Conservation (phyloP, 768 basidiomycete species). For the Hygrocybe coccinea region DNA sequence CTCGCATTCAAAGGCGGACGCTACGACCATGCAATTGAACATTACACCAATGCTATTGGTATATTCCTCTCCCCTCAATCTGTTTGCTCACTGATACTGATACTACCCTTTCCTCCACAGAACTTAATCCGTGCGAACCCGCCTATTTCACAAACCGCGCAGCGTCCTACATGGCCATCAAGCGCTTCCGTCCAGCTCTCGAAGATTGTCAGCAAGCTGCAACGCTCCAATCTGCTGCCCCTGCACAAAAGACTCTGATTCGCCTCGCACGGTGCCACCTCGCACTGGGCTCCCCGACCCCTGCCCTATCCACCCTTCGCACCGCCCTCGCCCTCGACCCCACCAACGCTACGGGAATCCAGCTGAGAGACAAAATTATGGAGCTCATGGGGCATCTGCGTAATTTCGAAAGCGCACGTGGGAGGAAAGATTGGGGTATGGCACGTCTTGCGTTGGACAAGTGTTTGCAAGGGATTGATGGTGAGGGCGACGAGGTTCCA, state of each 20-base stretch:
- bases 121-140: conserved; percentile 60
- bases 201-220: conserved; percentile 76
- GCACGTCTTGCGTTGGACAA: conserved; percentile 77
- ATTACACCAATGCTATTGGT: conserved; percentile 76
- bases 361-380: conserved; percentile 57
- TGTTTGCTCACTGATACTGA: conserved; percentile 9
- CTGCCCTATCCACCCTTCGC: conserved; percentile 65
- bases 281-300: conserved; percentile 64
- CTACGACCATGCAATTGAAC: conserved; percentile 65
- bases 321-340: conserved; percentile 58
- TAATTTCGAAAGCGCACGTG: conserved; percentile 54
- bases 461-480: conserved; percentile 66
- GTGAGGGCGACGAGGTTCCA: conserved; percentile 71
- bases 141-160: conserved; percentile 83
- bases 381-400: conserved; percentile 62
- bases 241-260: conserved; percentile 72
- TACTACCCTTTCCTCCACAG: conserved; percentile 29
- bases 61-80: conserved; percentile 12
- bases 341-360: conserved; percentile 51
- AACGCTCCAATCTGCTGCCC: conserved; percentile 53
- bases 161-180: conserved; percentile 77
- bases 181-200: conserved; percentile 69
- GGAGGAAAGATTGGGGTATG: conserved; percentile 67
- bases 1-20: conserved; percentile 60
- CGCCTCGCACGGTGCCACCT: conserved; percentile 82